Base-by-base conservation (phyloP, 805 yeast genomes). In the Lipomyces oligophaga region DNA sequence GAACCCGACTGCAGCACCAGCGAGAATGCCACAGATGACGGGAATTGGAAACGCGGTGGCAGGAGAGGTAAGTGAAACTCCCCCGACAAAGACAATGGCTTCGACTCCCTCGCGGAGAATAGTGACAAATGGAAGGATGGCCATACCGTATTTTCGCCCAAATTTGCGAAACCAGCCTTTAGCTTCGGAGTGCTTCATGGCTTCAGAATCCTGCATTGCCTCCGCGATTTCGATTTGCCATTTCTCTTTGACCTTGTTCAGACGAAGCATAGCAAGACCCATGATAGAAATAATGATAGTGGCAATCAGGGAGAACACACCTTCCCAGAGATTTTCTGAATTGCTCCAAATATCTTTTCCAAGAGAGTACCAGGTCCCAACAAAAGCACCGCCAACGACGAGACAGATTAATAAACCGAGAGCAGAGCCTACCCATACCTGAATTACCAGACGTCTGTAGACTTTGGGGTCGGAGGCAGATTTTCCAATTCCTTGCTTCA, bases 241-340 rank as follows among this genome's bases (percentile, higher is more conserved):
- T 72, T 90, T 90, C 58, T 80, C 90, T 71, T 87, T 88, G 95
- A 89, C 86, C 74, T 89, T 88, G 74, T 89, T 89, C 67, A 90
- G 76, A 69, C 97, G 80, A 63, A 90, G 77, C 96, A 90, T 85
- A 47, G 97, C 95, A 62, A 90, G 77, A 66, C 98, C 97, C 97
- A 90, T 89, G 60, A 83, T 60, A 10, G 96, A 78, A 63, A 90
- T 90, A 79, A 90, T 78, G 38, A 85, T 70, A 0, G 95, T 79
- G 2, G 97, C 98, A 66, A 90, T 80, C 57, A 90, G 70, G 69
- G 94, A 85, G 65, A 90, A 88, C 47, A 86, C 74, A 72, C 97
- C 97, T 76, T 90, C 98, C 97, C 97, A 90, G 47, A 90, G 67
- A 66, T 90, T 97, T 67, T 90, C 98, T 18, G 95, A 80, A 10